Conservation (phyloP, 805 yeast species). For the Komagataella phaffii region DNA sequence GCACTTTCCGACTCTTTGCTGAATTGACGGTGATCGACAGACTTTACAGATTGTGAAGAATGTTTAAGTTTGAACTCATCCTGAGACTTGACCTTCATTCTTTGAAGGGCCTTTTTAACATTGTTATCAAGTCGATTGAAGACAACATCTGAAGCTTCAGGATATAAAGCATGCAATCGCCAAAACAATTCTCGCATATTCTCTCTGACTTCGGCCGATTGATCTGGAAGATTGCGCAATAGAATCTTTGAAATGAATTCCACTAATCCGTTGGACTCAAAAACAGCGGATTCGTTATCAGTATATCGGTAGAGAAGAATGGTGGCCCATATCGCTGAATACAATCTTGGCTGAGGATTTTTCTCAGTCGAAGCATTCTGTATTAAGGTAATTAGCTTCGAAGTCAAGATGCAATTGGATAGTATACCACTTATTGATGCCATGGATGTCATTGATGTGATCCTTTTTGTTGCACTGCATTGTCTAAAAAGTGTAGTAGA, state of each 20-base stretch:
- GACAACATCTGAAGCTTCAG: slow-evolving; percentile 30
- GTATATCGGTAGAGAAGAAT: slow-evolving; percentile 42
- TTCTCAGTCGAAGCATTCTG: slow-evolving; percentile 48
- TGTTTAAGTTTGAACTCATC: slow-evolving; percentile 1
- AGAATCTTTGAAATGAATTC: slow-evolving; percentile 38
- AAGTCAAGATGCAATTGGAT: slow-evolving; percentile 37
- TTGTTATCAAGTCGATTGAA: slow-evolving; percentile 25
- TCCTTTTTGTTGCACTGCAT: slow-evolving; percentile 47
- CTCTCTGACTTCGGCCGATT: slow-evolving; percentile 71
- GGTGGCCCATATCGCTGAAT: slow-evolving; percentile 59
- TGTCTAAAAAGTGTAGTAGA: slow-evolving; percentile 35
- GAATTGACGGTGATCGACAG: neutral
- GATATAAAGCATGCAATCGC: slow-evolving; percentile 45
- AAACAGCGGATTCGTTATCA: slow-evolving; percentile 16
- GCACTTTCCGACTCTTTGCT: neutral
- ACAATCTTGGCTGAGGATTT: slow-evolving; percentile 56
- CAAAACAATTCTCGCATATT: slow-evolving; percentile 63
- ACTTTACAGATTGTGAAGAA: neutral
- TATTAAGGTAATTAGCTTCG: slow-evolving; percentile 37
- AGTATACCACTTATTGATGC: slow-evolving; percentile 42
- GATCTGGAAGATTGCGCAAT: slow-evolving; percentile 55
- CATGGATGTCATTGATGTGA: slow-evolving; percentile 47
- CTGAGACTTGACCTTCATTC: slow-evolving; percentile 30
- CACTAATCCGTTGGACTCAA: slow-evolving; percentile 15
- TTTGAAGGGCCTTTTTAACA: slow-evolving; percentile 46